Percentiles rank a stretch among this genome's conserved stretches.
These are phyloP conservation scores for Cetraspora pellucida DNA, from an alignment of 192 early-diverging fungal genomes.

Conservation along the genomic window DNA sequence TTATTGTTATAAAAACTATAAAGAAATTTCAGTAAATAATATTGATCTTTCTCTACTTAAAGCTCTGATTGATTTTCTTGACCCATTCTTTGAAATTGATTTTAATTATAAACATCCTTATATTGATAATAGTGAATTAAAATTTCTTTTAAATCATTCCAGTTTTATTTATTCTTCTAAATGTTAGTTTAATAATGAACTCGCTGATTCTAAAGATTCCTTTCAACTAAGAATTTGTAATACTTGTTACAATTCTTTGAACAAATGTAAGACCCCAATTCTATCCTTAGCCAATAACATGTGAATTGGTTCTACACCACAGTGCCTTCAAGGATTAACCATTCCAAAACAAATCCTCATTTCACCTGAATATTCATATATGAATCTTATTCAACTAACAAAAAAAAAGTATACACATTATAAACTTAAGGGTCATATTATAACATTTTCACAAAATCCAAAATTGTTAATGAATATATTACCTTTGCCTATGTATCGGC, in stretches of 20 bases:
- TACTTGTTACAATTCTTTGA: neutral
- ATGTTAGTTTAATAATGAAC: neutral
- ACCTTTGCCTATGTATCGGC: neutral
- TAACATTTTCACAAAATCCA: neutral
- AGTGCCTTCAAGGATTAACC: neutral
- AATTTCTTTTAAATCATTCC: neutral
- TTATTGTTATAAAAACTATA: neutral
- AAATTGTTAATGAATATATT: neutral
- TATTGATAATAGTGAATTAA: neutral
- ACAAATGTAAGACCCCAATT: neutral
- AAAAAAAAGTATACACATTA: neutral
- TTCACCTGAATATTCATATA: neutral
- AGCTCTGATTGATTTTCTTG: neutral
- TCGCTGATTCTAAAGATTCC: neutral
- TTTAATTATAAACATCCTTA: neutral
- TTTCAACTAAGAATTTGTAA: neutral
- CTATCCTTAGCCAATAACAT: neutral
- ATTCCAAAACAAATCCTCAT: neutral
- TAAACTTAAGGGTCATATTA: neutral
- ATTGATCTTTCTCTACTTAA: neutral
- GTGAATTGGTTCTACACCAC: neutral
- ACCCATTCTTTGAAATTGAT: neutral
- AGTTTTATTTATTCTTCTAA: neutral
- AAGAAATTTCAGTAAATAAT: neutral
- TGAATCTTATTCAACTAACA: neutral